Evolutionary conservation across 495 filamentous ascomycete species (phyloP).

Genomic region (Delitschia confertaspora): DNA sequence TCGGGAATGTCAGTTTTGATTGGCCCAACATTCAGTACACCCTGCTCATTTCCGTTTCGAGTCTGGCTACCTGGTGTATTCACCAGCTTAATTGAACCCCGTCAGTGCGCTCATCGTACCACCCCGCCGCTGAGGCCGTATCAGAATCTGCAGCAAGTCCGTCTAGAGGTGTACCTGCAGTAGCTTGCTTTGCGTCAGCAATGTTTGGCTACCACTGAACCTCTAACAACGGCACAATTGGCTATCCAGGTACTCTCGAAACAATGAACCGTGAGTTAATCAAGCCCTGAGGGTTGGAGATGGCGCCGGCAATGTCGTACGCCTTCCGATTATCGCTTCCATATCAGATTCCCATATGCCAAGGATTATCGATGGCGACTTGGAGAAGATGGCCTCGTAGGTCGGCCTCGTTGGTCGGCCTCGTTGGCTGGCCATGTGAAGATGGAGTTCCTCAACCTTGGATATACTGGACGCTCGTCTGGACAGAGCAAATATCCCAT

Average conservation of each 20-base stretch:
- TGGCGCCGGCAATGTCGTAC: too few species aligned
- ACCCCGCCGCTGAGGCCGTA: constrained; percentile 1
- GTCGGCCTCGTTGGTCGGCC: constrained; percentile 9
- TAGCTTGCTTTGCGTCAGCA: too few species aligned
- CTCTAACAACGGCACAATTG: constrained; percentile 17
- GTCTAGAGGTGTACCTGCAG: too few species aligned
- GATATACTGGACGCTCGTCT: constrained; percentile 5
- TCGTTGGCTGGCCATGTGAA: background rate
- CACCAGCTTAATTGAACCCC: too few species aligned
- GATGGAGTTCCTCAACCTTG: constrained; percentile 1
- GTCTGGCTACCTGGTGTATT: too few species aligned
- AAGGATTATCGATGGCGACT: background rate
- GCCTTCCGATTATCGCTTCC: too few species aligned
- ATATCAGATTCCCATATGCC: constrained; percentile 15
- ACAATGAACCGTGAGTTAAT: too few species aligned
- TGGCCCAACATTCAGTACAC: too few species aligned
- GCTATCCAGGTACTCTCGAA: too few species aligned
- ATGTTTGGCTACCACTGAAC: constrained; percentile 12
- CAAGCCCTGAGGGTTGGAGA: too few species aligned
- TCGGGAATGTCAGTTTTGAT: too few species aligned
- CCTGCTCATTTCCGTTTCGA: too few species aligned
- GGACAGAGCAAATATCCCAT: constrained; percentile 5
- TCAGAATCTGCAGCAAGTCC: constrained; percentile 14
- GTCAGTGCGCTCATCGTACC: background rate
- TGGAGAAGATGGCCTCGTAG: background rate